These are phyloP conservation scores for Bolboschoenoplectus hybrid DNA, from an alignment of 202 grass and related monocot genomes.

Conservation along the genomic window DNA sequence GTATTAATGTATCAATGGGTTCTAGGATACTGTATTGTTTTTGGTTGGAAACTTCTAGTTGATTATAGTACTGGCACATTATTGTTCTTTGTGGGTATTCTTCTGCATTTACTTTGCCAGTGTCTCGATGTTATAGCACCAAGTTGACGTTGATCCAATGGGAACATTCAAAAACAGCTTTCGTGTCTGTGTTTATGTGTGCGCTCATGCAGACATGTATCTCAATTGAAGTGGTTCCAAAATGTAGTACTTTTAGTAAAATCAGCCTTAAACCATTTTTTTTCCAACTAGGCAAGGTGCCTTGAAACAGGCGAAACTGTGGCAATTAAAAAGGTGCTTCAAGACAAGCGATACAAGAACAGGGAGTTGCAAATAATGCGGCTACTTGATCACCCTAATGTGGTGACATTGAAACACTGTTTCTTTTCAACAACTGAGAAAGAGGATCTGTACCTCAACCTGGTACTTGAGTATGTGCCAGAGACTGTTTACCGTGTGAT, in stretches of 20 bases:
- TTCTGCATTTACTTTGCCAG: not conserved
- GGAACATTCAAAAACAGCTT: not conserved
- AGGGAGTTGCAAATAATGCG: slow-evolving; percentile 95
- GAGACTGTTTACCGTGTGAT: slow-evolving; percentile 90
- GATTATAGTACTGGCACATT: not conserved
- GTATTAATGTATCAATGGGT: not conserved
- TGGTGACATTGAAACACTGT: slow-evolving; percentile 88
- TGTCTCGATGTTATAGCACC: not conserved
- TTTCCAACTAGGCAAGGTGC: slow-evolving; percentile 72
- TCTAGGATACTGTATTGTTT: not conserved
- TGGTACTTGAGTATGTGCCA: slow-evolving; percentile 94
- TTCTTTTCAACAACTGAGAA: slow-evolving; percentile 98
- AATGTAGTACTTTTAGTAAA: not conserved
- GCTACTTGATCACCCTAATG: slow-evolving; percentile 94
- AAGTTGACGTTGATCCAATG: not conserved
- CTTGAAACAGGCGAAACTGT: slow-evolving; percentile 92
- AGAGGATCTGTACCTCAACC: slow-evolving; percentile 92
- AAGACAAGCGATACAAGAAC: slow-evolving; percentile 98
- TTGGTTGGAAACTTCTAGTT: not conserved
- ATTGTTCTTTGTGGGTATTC: not conserved
- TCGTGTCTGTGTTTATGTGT: not conserved
- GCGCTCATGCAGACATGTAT: not conserved
- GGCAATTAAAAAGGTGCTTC: slow-evolving; percentile 98
- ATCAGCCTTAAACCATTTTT: slow-evolving; percentile 2
- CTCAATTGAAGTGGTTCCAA: not conserved